These are phyloP conservation scores for Penicillium thymicola DNA, from an alignment of 2,329 filamentous ascomycete genomes.

Conservation along the genomic window DNA sequence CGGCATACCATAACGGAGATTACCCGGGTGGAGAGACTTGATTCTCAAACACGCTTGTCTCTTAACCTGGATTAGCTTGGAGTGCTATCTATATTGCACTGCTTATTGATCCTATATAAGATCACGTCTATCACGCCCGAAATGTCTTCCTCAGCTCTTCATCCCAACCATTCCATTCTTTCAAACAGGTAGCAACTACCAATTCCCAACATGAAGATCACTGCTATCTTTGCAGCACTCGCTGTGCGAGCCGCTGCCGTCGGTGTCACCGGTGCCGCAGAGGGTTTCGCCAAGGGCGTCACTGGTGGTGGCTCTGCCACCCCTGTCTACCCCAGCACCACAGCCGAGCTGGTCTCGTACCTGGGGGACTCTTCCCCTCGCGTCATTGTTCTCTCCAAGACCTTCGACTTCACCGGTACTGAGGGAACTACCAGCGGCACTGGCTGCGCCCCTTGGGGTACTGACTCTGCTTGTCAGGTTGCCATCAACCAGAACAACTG, in stretches of 20 bases:
- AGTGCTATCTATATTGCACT: neutral
- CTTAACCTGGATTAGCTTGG: neutral
- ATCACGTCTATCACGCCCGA: neutral
- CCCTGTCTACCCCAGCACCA: constrained; percentile 54
- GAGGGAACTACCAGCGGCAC: constrained; percentile 51
- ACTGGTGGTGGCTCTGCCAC: constrained; percentile 59
- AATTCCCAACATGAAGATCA: constrained; percentile 16
- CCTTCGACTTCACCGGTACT: constrained; percentile 47
- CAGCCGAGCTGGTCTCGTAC: constrained; percentile 57
- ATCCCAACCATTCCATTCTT: constrained; percentile 1
- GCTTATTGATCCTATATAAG: neutral
- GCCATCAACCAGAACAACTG: constrained; percentile 60
- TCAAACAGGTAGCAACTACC: neutral
- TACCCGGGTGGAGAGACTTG: neutral
- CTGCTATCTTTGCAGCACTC: constrained; percentile 18
- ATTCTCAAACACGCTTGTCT: neutral
- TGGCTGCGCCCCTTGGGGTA: constrained; percentile 60
- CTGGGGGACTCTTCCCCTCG: constrained; percentile 54
- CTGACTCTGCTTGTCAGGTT: constrained; percentile 52
- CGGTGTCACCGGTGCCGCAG: constrained; percentile 35
- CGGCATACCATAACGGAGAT: constrained; percentile 1
- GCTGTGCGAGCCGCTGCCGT: constrained; percentile 21
- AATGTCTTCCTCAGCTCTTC: neutral
- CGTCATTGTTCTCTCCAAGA: constrained; percentile 50
- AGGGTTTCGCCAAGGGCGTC: constrained; percentile 53